Evolutionary conservation across 2,329 filamentous ascomycete species (phyloP).

Genomic region (Emydomyces testavorans): DNA sequence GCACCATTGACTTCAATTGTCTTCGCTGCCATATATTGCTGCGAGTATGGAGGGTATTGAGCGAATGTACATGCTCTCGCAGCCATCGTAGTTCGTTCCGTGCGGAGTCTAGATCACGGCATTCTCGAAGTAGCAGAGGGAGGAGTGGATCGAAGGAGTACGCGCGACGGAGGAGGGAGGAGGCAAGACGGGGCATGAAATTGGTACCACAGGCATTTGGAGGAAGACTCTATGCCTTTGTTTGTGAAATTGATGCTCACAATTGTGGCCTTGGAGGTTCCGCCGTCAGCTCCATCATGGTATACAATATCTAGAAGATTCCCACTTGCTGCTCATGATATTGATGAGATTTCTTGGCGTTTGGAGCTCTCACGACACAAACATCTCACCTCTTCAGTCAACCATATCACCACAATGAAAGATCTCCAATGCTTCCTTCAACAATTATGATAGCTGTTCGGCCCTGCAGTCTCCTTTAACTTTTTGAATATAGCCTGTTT

Average conservation of each 20-base stretch:
- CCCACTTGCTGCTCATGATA: too few species aligned
- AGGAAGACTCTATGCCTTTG: background rate
- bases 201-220: background rate
- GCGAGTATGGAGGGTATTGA: slow-evolving; percentile 2
- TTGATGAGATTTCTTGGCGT: too few species aligned
- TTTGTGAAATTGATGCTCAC: background rate
- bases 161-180: slow-evolving; percentile 28
- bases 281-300: background rate
- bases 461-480: too few species aligned
- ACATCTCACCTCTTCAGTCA: too few species aligned
- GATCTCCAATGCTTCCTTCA: too few species aligned
- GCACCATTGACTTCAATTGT: slow-evolving; percentile 30
- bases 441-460: too few species aligned
- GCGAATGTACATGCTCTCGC: slow-evolving; percentile 27
- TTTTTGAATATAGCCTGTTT: too few species aligned
- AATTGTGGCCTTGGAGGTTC: background rate
- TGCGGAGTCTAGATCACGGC: slow-evolving; percentile 35
- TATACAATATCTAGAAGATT: too few species aligned
- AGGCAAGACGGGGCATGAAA: slow-evolving; percentile 36
- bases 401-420: too few species aligned
- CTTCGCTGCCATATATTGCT: slow-evolving; percentile 20
- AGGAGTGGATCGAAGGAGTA: slow-evolving; percentile 29
- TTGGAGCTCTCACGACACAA: too few species aligned
- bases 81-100: slow-evolving; percentile 40
- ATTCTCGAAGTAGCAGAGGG: slow-evolving; percentile 34